Conservation (phyloP, 2,329 filamentous ascomycete genomes). For the Cyphellophora attinorum region DNA sequence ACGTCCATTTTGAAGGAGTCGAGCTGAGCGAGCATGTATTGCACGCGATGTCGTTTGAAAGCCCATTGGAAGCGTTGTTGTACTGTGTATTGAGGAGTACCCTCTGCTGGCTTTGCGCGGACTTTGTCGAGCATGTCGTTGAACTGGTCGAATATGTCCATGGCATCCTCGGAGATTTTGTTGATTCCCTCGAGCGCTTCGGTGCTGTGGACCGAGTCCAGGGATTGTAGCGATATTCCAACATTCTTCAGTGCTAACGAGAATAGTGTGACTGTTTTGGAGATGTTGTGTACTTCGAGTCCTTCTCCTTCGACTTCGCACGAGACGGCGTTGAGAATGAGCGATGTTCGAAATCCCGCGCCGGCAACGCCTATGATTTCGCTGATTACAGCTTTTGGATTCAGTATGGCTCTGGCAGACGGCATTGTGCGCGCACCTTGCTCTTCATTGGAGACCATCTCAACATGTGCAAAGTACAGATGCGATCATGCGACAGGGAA, state of each 20-base stretch:
- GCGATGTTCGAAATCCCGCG: slow-evolving; percentile 29
- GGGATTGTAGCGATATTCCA: slow-evolving; percentile 23
- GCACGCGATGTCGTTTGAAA: slow-evolving; percentile 32
- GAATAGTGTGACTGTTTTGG: slow-evolving; percentile 31
- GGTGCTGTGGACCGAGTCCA: slow-evolving; percentile 23
- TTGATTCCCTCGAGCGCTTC: slow-evolving; percentile 26
- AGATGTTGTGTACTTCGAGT: slow-evolving; percentile 32
- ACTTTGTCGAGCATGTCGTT: slow-evolving; percentile 30
- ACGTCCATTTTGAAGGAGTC: slow-evolving; percentile 32
- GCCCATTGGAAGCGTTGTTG: slow-evolving; percentile 30
- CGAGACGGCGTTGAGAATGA: slow-evolving; percentile 32
- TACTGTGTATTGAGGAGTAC: slow-evolving; percentile 19
- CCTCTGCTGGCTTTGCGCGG: slow-evolving; percentile 18
- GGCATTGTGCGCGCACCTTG: not conserved
- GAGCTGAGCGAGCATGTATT: slow-evolving; percentile 31
- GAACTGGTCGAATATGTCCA: slow-evolving; percentile 30
- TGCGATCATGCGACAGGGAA: no score
- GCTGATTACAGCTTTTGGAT: slow-evolving; percentile 11
- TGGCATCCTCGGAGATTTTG: slow-evolving; percentile 30
- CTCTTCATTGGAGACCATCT: not conserved
- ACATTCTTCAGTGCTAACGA: slow-evolving; percentile 30
- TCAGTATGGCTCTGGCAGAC: not conserved
- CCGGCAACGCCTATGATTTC: slow-evolving; percentile 21
- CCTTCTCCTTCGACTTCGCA: slow-evolving; percentile 29
- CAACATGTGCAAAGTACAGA: no score